Evolutionary conservation across 257 asterid species (phyloP).

Genomic region (Lantana camara): DNA sequence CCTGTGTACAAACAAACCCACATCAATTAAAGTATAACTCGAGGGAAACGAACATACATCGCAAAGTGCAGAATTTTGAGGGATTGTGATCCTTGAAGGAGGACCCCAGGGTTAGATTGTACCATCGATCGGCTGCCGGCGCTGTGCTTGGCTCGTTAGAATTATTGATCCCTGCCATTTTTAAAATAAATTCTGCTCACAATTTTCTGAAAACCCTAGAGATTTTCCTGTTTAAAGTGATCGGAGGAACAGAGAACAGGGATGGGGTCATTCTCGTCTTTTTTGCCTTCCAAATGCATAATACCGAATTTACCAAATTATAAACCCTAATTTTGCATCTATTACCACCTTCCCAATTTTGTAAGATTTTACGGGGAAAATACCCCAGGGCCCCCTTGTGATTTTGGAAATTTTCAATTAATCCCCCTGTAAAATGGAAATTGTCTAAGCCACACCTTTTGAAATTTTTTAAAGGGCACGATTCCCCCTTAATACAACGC

Average conservation of each 20-base stretch:
- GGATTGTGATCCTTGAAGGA: slow-evolving; percentile 90
- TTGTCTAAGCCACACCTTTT: too few relatives aligned
- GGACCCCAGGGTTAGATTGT: slow-evolving; percentile 82
- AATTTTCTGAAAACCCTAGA: slow-evolving; percentile 14
- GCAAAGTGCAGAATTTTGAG: slow-evolving; percentile 94
- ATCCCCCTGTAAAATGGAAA: too few relatives aligned
- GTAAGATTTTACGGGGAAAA: neutral
- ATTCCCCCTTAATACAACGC: too few relatives aligned
- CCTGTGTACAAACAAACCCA: neutral
- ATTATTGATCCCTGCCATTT: slow-evolving; percentile 67
- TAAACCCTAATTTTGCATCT: neutral
- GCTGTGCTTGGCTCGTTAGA: slow-evolving; percentile 75
- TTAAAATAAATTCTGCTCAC: slow-evolving; percentile 4
- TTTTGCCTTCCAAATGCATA: neutral
- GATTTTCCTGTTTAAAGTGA: neutral
- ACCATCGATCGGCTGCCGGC: slow-evolving; percentile 91
- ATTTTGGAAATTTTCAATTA: too few relatives aligned
- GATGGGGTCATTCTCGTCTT: slow-evolving; percentile 18
- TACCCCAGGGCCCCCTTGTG: too few relatives aligned
- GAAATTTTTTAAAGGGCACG: too few relatives aligned
- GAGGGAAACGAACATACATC: slow-evolving; percentile 53
- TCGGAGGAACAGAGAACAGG: neutral
- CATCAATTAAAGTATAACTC: neutral
- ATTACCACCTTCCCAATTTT: neutral
- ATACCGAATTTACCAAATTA: neutral